Evolutionary conservation across 139 green algal genomes (phyloP), one percentile per base, ranked within the genome.

Genomic region (Volvox reticuliferus): DNA sequence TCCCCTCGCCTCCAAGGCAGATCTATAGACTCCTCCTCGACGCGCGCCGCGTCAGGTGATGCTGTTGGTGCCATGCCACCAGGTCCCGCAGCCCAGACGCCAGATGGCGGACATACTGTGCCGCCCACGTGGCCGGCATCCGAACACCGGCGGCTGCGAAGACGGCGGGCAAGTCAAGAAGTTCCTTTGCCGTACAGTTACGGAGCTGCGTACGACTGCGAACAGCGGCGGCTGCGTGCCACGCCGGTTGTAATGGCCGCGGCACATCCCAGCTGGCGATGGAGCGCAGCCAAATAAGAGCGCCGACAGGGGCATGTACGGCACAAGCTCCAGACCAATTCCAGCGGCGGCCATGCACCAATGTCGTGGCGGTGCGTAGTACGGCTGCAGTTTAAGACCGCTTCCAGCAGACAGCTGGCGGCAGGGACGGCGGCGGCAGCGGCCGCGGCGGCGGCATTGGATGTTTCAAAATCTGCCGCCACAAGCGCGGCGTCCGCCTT

Each of bases 241-340:
- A 78, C 21, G 82, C 32, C 30, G 82, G 30, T 63, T 55, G n/a
- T 55, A 78, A 63, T 17, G 82, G 30, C 28, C 14, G 14, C 9
- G 50, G 50, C 21, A 19, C 24, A 17, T 61, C 80, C n/a, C 55
- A 86, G 13, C 3, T 2, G 20, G 36, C 78, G 20, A 84, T 32
- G 20, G 78, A 63, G 0, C 37, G 36, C 20, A 84, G 36, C 79
- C 50, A 86, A 5, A 63, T 22, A 22, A 37, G 44, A 71, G 79
- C 50, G 44, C 44, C 50, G 79, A 71, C 79, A 30, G 79, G n/a
- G 22, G 79, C 79, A 71, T 73, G 79, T 71, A 71, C 24, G 79
- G 79, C 79, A 86, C 50, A 55, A 73, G 28, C 21, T 71, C 79
- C 79, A 84, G 78, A 22, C 79, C 79, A 21, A 44, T 1, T 12